phyloP scores from a whole-genome alignment of 441 rosid genomes.

The Pelargonium fulgidum region DNA sequence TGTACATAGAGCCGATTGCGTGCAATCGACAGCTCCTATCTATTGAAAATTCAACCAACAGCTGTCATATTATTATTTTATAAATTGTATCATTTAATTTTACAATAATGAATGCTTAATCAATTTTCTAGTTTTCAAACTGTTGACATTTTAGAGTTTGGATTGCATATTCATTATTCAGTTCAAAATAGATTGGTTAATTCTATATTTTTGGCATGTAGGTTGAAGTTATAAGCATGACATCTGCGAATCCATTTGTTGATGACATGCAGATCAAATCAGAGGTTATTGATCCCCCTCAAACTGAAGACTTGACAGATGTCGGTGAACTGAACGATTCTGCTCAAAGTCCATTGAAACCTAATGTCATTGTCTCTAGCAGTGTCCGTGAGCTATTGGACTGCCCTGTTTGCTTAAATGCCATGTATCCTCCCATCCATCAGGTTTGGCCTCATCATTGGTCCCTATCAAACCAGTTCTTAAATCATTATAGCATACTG shows the following conservation, averaged over 20 bases:
- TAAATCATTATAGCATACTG: not conserved
- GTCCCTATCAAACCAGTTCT: not conserved
- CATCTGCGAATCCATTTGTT: constrained; percentile 46
- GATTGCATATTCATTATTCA: too few species aligned
- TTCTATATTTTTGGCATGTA: not conserved
- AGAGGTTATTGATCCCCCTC: constrained; percentile 61
- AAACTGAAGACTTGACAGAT: constrained; percentile 42
- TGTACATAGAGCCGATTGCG: too few species aligned
- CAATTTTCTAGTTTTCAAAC: too few species aligned
- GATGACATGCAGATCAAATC: constrained; percentile 53
- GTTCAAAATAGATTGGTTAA: too few species aligned
- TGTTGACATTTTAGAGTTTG: too few species aligned
- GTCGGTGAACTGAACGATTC: constrained; percentile 48
- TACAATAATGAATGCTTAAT: too few species aligned
- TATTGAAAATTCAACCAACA: too few species aligned
- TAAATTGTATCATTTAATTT: too few species aligned
- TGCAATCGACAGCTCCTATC: too few species aligned
- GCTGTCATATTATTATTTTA: too few species aligned
- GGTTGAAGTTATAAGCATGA: constrained; percentile 28
- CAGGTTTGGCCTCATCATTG: constrained; percentile 46
- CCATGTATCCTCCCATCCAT: constrained; percentile 83
- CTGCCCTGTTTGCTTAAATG: constrained; percentile 64
- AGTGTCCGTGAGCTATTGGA: constrained; percentile 74
- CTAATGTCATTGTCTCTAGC: constrained; percentile 45
- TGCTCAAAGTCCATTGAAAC: constrained; percentile 39